Base-by-base conservation (phyloP, 805 yeast genomes). In the Lachancea mirantina region DNA sequence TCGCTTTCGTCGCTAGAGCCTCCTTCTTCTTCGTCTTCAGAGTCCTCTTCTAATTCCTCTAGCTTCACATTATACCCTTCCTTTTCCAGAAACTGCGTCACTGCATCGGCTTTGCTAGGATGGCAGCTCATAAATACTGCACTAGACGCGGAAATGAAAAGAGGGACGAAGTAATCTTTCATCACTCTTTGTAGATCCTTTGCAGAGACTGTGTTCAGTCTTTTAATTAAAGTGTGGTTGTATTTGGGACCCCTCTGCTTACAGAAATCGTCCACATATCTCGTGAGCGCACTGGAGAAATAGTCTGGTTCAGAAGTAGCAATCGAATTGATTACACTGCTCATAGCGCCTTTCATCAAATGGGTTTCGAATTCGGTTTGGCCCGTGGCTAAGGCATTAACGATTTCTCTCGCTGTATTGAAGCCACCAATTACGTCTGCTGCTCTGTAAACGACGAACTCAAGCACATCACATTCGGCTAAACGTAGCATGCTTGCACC, bases 391-490 rank as follows among this genome's bases (percentile, higher is more conserved):
- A 68, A 73, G 23, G 72, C 78, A 2, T 63, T 59, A 6, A 87
- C 79, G 32, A 85, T 78, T 22, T 70, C 59, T 42, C 74, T 73
- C 4, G 84, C 87, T 16, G 74, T 79, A 17, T 59, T 55, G 60
- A 72, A 72, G 13, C 76, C 68, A 41, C 76, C 74, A 34, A 72
- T 65, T 2, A 83, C 75, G 55, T 92, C 96, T 1, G 95, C 73
- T 9, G 94, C 95, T 41, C 96, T 71, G 48, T 84, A 83, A 13
- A 89, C 69, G 28, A 67, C 68, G 47, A 78, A 84, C 4, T 68
- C 65, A 41, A 89, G 57, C 33, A 68, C 72, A 3, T 94, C 89
- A 24, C 72, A 61, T 44, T 85, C 95, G 8, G 72, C 50, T 40
- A 70, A 68, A 29, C 74, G 66, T 26, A 66, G 51, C 45, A 84